Base-by-base conservation (phyloP, 306 rosid genomes). In the Prunus salicina region DNA sequence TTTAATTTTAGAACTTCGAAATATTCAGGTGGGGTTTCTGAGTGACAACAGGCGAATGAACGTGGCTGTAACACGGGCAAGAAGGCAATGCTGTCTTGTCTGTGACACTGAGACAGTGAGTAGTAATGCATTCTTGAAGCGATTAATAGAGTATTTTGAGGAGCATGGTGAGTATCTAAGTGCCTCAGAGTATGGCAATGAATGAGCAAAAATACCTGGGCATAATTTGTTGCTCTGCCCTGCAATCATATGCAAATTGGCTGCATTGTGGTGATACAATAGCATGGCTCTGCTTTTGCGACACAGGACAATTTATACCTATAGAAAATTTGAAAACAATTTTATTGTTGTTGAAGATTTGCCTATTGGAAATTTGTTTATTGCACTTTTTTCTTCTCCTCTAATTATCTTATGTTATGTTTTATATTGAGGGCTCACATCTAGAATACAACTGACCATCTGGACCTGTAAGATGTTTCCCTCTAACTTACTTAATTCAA, bases 11-110 rank as follows among this genome's bases (percentile, higher is more conserved):
- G 51, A 71, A 64, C 3, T 57, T 27, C 22, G 47, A 67, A 82
- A 84, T 72, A 20, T 79, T 75, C 91, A 95, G 99, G 97, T 95
- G 64, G 99, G 99, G 28, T 95, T 95, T 87, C 86, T 95, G 78
- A 95, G 97, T 82, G 97, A 95, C 87, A 92, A 77, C 15, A 88
- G 99, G 80, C 88, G 97, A 80, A 95, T 95, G 99, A 95, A 95
- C 43, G 99, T 95, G 85, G 99, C 99, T 15, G 99, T 92, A 80
- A 95, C 99, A 9, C 88, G 99, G 55, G 91, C 99, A 64, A 85
- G 98, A 82, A 90, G 97, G 80, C 99, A 95, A 67, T 95, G 99
- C 61, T 90, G 97, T 82, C 87, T 95, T 71, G 88, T 95, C 15
- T 90, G 99, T 58, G 96, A 92, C 87, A 88, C 93, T 0, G 99